Conservation (phyloP, 345 rosid species). For the Eucalyptus pauciflora region DNA sequence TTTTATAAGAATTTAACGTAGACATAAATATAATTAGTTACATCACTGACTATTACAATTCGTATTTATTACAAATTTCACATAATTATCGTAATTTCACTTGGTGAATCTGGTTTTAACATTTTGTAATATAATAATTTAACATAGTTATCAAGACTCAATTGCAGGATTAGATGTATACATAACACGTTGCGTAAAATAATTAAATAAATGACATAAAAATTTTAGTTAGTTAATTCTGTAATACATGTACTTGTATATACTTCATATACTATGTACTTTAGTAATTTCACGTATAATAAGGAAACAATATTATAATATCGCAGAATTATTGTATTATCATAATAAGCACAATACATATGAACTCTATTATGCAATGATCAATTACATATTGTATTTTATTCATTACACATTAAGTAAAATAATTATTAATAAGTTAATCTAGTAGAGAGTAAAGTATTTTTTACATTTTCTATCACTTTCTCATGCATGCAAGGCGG, state of each 20-base stretch:
- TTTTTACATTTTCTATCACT: neutral
- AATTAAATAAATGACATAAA: neutral
- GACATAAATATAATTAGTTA: neutral
- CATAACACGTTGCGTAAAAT: neutral
- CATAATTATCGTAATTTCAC: neutral
- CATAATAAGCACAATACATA: neutral
- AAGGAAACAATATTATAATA: neutral
- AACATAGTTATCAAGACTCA: neutral
- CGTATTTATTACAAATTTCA: neutral
- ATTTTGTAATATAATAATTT: neutral
- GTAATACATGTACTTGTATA: neutral
- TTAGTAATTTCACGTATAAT: neutral
- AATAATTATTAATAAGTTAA: neutral
- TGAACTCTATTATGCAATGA: rapidly evolving
- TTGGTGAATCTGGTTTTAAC: neutral
- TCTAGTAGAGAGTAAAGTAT: neutral
- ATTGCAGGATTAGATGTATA: neutral
- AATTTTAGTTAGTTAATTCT: neutral
- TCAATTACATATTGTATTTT: neutral
- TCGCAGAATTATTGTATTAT: neutral
- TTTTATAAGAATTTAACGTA: neutral
- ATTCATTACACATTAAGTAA: neutral
- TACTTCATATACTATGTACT: neutral
- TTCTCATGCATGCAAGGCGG: neutral
- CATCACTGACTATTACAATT: neutral